Conservation (phyloP, 2,329 filamentous ascomycete species). For the Cladophialophora exuberans region DNA sequence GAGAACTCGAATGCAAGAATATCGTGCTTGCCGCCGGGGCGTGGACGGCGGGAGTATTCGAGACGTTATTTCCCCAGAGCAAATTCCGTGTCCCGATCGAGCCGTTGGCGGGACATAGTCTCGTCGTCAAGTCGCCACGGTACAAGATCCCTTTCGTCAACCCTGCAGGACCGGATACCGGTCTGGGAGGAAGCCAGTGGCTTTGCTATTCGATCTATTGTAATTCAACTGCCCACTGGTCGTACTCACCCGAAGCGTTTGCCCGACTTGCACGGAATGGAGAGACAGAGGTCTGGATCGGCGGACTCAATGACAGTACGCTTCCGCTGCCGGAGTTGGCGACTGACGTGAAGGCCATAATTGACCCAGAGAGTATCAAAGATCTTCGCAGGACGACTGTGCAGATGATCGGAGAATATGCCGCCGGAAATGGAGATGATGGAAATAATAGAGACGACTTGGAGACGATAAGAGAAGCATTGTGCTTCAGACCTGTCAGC, state of each 20-base stretch:
- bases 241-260: constrained; percentile 72
- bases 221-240: constrained; percentile 52
- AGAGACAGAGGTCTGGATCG: constrained; percentile 66
- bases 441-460: constrained; percentile 54
- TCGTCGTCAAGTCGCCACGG: constrained; percentile 66
- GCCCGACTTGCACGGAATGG: constrained; percentile 60
- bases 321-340: constrained; percentile 64
- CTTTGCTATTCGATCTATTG: constrained; percentile 72
- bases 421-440: constrained; percentile 19
- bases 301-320: constrained; percentile 67
- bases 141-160: constrained; percentile 36
- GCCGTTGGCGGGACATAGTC: constrained; percentile 70
- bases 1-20: constrained; percentile 63
- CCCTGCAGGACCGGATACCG: constrained; percentile 18
- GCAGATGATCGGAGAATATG: constrained; percentile 39
- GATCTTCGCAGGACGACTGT: constrained; percentile 39
- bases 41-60: constrained; percentile 71
- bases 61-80: constrained; percentile 64
- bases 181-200: constrained; percentile 42
- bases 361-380: constrained; percentile 48
- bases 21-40: constrained; percentile 70
- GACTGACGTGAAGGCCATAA: constrained; percentile 39
- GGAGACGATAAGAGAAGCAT: constrained; percentile 64
- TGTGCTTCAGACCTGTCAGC: constrained; percentile 76
- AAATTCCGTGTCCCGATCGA: constrained; percentile 58